Evolutionary conservation across 805 yeast species (phyloP), one percentile per base, ranked within the genome.

Genomic region (Ogataea paradorogensis): DNA sequence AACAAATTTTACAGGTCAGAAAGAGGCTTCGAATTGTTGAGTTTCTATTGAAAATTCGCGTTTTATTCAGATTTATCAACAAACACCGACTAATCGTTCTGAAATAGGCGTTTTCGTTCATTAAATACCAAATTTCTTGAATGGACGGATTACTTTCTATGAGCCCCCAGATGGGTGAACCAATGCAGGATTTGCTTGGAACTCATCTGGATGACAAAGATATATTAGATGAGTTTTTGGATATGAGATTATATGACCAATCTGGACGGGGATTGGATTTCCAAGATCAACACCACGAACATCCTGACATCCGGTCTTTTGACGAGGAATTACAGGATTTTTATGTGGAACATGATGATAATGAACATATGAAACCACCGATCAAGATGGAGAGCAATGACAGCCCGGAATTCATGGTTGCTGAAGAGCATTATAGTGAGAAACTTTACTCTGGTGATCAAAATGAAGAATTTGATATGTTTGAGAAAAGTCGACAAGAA

Each of bases 151-250:
- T 52, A 14, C 37, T 52, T n/a, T 53, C 55, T 3, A 34, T 47
- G 45, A 42, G 46, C 25, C 46, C 48, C 10, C 45, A 45, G 20
- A 38, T 45, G 34, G 37, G 37, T 27, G 53, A 48, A n/a, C 47
- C 47, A 14, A 29, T 41, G 18, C 47, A 45, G 10, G 50, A 48
- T 20, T 33, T 46, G 15, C 40, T 43, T 27, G 34, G 42, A 18
- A 29, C 30, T 11, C 36, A 39, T 20, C 35, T 46, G 8, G 45
- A 48, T 15, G 69, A 68, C 26, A 71, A 67, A 15, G 82, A 78
- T 45, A 66, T 78, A 25, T 53, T 79, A 31, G 81, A 76, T 50
- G 84, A 79, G 52, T 75, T 76, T 40, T 60, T 76, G 38, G 80
- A 76, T 51, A 71, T 74, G 47, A 59, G 79, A 39, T 71, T 74